Conservation (phyloP, 2,329 filamentous ascomycete genomes). For the Colletotrichum sp. region DNA sequence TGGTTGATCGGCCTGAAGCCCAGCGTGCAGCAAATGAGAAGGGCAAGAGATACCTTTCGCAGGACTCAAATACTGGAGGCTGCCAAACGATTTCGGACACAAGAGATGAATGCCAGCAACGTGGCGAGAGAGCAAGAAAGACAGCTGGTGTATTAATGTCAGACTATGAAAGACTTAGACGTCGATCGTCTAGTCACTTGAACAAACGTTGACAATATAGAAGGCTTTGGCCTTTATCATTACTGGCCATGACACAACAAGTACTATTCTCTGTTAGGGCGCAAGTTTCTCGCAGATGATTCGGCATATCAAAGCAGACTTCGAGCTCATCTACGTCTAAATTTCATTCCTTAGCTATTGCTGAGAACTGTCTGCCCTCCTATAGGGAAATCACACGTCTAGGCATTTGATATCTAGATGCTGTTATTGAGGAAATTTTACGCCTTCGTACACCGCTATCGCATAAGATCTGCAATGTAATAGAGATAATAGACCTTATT, state of each 20-base stretch:
- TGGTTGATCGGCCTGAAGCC: no score
- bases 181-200: background rate
- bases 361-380: background rate
- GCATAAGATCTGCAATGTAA: constrained; percentile 31
- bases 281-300: constrained; percentile 14
- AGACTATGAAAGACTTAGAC: background rate
- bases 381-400: constrained; percentile 21
- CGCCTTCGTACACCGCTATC: constrained; percentile 30
- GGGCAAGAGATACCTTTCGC: background rate
- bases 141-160: background rate
- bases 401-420: constrained; percentile 37
- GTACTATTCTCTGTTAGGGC: constrained; percentile 29
- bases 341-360: constrained; percentile 7
- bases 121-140: constrained; percentile 10
- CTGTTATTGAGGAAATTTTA: constrained; percentile 38
- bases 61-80: background rate
- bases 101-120: background rate
- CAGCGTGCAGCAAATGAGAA: background rate
- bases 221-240: background rate
- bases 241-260: constrained; percentile 32
- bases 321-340: background rate
- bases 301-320: background rate
- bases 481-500: constrained; percentile 5
- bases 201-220: background rate
- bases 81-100: background rate